A percentile compares a stretch with the other conserved stretches of the same genome.
Conservation (phyloP, 2,329 filamentous ascomycete species). For the Aspergillus sp. region DNA sequence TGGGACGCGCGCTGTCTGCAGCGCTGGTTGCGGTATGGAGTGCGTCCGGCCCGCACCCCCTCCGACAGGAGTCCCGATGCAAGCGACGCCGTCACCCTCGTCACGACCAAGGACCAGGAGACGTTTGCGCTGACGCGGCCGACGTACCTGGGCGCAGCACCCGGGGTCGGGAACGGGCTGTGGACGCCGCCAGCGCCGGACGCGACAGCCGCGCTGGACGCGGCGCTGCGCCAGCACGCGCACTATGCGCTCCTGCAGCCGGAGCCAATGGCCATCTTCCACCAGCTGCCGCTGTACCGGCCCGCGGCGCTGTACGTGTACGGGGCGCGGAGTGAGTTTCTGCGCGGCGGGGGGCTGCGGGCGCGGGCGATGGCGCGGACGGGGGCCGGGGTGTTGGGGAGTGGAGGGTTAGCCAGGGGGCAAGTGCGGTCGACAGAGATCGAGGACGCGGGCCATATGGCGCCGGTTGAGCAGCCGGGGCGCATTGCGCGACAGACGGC, state of each 20-base stretch:
- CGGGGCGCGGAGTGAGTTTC: not conserved
- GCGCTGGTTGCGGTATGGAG: not conserved
- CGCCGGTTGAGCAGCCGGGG: not conserved
- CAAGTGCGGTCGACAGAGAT: not conserved
- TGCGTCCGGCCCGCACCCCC: not conserved
- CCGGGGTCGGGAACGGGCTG: not conserved
- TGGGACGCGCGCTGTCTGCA: not conserved
- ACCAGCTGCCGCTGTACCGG: not conserved
- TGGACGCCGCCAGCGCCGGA: too few species aligned
- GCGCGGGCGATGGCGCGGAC: not conserved
- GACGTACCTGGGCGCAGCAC: not conserved
- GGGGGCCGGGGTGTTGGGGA: not conserved
- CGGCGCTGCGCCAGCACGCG: not conserved
- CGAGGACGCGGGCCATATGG: slow-evolving; percentile 2
- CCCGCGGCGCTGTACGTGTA: not conserved
- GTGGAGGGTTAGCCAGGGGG: not conserved
- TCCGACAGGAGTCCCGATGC: too few species aligned
- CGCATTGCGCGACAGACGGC: not conserved
- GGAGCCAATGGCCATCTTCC: slow-evolving; percentile 1
- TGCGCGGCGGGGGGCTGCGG: not conserved
- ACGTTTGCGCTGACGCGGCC: slow-evolving; percentile 1
- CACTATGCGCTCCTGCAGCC: not conserved
- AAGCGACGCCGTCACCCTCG: not conserved
- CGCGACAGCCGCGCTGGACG: not conserved
- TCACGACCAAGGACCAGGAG: slow-evolving; percentile 1